A percentile compares a stretch with the other conserved stretches of the same genome.
Conservation (phyloP, 495 filamentous ascomycete genomes). For the Thozetella sp. region DNA sequence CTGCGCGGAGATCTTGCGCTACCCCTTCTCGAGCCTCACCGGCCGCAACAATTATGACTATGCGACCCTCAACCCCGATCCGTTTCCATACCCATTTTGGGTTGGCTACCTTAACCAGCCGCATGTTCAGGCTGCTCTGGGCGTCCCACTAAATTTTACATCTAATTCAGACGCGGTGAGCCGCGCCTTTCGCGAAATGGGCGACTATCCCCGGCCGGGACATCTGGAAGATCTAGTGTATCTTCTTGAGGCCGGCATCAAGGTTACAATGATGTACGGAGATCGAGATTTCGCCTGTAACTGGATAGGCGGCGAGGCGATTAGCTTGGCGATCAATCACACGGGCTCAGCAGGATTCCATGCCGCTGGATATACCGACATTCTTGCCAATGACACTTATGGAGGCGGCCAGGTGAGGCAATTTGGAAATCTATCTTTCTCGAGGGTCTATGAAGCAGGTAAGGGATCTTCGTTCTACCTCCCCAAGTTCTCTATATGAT, state of each 20-base stretch:
- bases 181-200: constrained; percentile 51
- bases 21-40: constrained; percentile 40
- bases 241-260: constrained; percentile 56
- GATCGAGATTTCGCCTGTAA: constrained; percentile 66
- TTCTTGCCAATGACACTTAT: constrained; percentile 42
- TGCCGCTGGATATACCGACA: constrained; percentile 57
- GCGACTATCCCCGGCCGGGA: constrained; percentile 51
- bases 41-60: constrained; percentile 64
- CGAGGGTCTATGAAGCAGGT: constrained; percentile 60
- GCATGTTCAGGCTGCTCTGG: constrained; percentile 65
- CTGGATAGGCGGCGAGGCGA: constrained; percentile 64
- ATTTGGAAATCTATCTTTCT: constrained; percentile 65
- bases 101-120: constrained; percentile 63
- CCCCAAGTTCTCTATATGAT: too few species aligned
- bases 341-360: constrained; percentile 43
- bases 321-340: constrained; percentile 57
- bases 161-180: constrained; percentile 53
- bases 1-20: constrained; percentile 47
- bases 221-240: constrained; percentile 49
- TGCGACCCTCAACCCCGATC: constrained; percentile 48
- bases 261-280: constrained; percentile 69
- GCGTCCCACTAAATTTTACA: constrained; percentile 69
- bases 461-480: too few species aligned
- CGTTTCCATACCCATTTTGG: constrained; percentile 59
- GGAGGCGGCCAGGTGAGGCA: constrained; percentile 67